phyloP scores from a whole-genome alignment of 352 stramenopile species.

The Phytophthora fragariaefolia region DNA sequence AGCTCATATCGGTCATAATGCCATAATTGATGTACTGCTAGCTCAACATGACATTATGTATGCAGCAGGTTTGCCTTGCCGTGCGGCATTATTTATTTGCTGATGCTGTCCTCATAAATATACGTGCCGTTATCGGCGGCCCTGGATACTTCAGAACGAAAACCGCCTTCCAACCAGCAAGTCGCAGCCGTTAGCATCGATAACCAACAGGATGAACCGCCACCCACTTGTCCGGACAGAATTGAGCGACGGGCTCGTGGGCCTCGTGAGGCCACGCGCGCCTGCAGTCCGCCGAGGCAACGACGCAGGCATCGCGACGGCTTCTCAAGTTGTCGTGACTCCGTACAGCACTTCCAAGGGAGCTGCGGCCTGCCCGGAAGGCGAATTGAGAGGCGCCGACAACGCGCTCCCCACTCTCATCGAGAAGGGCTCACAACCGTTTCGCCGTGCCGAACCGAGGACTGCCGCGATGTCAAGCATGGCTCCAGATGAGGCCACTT shows the following conservation, averaged over 20 bases:
- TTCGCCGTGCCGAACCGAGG: background rate
- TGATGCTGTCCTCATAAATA: too few relatives aligned
- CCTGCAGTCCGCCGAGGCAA: background rate
- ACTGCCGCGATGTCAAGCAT: background rate
- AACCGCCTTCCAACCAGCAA: too few relatives aligned
- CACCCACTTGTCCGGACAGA: constrained; percentile 1
- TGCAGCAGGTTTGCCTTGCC: too few relatives aligned
- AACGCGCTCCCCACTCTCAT: background rate
- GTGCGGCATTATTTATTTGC: too few relatives aligned
- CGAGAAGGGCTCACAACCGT: background rate
- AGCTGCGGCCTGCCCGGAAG: background rate
- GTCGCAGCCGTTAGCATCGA: too few relatives aligned
- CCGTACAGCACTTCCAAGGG: background rate
- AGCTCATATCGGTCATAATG: too few relatives aligned
- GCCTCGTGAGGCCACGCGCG: constrained; percentile 1
- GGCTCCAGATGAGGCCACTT: background rate
- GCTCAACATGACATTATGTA: too few relatives aligned
- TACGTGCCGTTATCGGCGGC: too few relatives aligned
- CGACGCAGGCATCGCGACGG: background rate
- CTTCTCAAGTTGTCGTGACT: background rate
- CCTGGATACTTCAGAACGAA: too few relatives aligned
- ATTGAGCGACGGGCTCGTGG: constrained; percentile 11
- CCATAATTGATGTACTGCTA: too few relatives aligned
- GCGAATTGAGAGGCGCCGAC: background rate
- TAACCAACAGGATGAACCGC: too few relatives aligned